Base-by-base conservation (phyloP, 129 eudicot species). In the Scalesia atractyloides region DNA sequence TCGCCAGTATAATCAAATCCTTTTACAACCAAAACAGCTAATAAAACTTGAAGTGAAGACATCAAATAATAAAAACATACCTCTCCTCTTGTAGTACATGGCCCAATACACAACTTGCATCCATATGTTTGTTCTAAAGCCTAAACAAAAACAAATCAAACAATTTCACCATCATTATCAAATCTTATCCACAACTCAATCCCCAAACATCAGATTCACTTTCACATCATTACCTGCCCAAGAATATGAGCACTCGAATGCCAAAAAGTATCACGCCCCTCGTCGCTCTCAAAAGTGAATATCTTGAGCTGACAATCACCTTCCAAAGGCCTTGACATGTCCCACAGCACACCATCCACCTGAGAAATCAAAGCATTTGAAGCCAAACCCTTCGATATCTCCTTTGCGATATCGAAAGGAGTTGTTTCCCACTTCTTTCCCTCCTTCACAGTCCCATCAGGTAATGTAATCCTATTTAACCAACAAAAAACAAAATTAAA, bases 161-260 rank as follows among this genome's bases (percentile, higher is more conserved):
- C 3, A 13, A 75, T 8, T 47, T 36, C 56, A 59, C 65, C 33
- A 64, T 24, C 24, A 26, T 26, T 26, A 26, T 26, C n/a, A 62
- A 24, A 11, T 39, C 60, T 24, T 69, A 69, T 7, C 12, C 33
- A 59, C 26, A 70, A 14, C 20, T 52, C 61, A 22, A 22, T 8
- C 36, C 36, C 36, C 26, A 57, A 15, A 36, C 13, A 17, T n/a
- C 5, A 69, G 9, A 26, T 43, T 77, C 50, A 59, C 14, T 13
- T 33, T 14, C 16, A 36, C 26, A 1, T 13, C 56, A 22, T 24
- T 70, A 93, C 98, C 95, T 90, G 89, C 11, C 97, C 98, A 43
- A 88, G 97, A 74, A 95, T 95, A 80, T 95, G 99, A 18, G 97
- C 99, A 79, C 96, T 90, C 5, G 99, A 91, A 66, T 95, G 97